A percentile compares a stretch with the other conserved stretches of the same genome.
Evolutionary conservation across 768 basidiomycete genomes (phyloP).

Genomic region (Mycena metata): DNA sequence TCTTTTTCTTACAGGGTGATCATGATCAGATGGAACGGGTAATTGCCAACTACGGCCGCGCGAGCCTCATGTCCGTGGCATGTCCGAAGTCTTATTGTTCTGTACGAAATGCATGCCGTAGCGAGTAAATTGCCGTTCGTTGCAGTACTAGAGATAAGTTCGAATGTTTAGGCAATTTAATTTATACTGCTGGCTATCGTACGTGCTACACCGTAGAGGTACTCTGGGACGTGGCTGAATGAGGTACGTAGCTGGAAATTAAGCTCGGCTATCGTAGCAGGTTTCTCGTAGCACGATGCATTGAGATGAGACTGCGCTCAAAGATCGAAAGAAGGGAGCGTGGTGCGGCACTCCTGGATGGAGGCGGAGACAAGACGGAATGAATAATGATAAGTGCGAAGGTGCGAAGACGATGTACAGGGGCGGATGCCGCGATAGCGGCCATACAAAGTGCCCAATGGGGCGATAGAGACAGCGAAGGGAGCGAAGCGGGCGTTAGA

Average conservation of each 20-base stretch:
- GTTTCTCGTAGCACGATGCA: conserved; percentile 36
- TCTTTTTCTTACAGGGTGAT: conserved; percentile 15
- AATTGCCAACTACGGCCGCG: conserved; percentile 12
- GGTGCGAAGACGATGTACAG: conserved; percentile 23
- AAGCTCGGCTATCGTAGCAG: conserved; percentile 37
- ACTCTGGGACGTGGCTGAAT: conserved; percentile 12
- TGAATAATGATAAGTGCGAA: conserved; percentile 43
- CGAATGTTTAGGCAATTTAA: conserved; percentile 24
- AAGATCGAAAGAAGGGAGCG: conserved; percentile 36
- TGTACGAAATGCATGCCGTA: not conserved
- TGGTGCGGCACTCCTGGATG: conserved; percentile 26
- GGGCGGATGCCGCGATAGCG: conserved; percentile 2
- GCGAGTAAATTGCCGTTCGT: too few species aligned
- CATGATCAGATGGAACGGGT: conserved; percentile 13
- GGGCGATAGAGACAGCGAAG: conserved; percentile 22
- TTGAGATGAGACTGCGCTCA: conserved; percentile 36
- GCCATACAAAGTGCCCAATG: conserved; percentile 10
- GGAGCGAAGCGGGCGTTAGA: conserved; percentile 30
- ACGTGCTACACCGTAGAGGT: conserved; percentile 22
- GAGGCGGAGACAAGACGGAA: conserved; percentile 30
- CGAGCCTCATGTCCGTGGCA: conserved; percentile 3
- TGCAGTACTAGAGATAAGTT: not conserved
- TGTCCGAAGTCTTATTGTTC: not conserved
- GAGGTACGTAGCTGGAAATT: conserved; percentile 26
- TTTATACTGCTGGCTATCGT: conserved; percentile 33